Evolutionary conservation across 768 basidiomycete genomes (phyloP).

Genomic region (Auricularia heimuer): DNA sequence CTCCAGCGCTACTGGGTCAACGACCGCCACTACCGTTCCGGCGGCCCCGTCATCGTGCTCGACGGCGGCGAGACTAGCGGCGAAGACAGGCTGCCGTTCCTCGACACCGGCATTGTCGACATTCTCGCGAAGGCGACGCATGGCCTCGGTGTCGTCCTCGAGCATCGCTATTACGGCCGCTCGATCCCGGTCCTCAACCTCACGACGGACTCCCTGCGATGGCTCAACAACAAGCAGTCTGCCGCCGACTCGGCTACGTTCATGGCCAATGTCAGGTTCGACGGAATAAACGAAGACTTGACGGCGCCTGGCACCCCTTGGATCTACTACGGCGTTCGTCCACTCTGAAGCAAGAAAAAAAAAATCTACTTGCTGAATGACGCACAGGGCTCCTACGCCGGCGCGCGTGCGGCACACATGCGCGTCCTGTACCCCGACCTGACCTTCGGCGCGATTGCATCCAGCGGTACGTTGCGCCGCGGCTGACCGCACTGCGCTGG

Average conservation of each 20-base stretch:
- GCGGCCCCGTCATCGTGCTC: constrained; percentile 79
- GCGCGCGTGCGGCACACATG: constrained; percentile 90
- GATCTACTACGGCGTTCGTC: constrained; percentile 85
- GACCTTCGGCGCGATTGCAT: constrained; percentile 85
- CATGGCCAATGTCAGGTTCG: constrained; percentile 69
- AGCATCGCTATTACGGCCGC: constrained; percentile 82
- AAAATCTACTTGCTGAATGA: constrained; percentile 1
- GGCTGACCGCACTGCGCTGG: neutral
- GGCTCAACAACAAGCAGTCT: constrained; percentile 79
- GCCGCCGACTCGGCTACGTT: constrained; percentile 89
- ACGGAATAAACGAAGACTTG: constrained; percentile 58
- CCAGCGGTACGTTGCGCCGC: constrained; percentile 41
- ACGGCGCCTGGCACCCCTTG: constrained; percentile 68
- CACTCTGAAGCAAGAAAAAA: neutral
- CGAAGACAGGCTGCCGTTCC: constrained; percentile 42
- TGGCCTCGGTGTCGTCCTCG: constrained; percentile 85
- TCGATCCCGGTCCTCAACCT: constrained; percentile 71
- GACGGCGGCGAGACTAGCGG: constrained; percentile 94
- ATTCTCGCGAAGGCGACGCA: constrained; percentile 76
- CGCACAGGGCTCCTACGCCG: constrained; percentile 75
- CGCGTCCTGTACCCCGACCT: constrained; percentile 75
- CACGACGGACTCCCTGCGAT: constrained; percentile 76
- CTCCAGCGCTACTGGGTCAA: constrained; percentile 91
- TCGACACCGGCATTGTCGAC: constrained; percentile 63
- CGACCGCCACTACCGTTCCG: constrained; percentile 62